Conservation (phyloP, 169 alveolate genomes). For the Plasmodium coatneyi region DNA sequence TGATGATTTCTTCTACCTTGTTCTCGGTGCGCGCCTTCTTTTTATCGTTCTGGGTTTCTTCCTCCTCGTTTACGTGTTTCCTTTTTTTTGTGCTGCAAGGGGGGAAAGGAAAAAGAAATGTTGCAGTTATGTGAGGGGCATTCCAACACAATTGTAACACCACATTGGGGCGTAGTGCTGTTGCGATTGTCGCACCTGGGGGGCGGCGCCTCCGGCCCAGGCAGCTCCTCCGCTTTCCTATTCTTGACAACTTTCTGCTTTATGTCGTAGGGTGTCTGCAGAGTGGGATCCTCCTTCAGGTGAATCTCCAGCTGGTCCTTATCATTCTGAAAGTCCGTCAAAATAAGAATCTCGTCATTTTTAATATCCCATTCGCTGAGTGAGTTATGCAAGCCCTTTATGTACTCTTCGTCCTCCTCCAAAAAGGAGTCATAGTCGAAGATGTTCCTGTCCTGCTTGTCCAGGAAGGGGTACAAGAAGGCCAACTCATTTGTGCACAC, state of each 20-base stretch:
- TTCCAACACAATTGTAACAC: neutral
- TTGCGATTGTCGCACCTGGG: neutral
- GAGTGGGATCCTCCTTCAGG: conserved; percentile 47
- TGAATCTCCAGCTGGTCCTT: conserved; percentile 63
- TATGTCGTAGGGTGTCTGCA: conserved; percentile 17
- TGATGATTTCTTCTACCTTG: conserved; percentile 40
- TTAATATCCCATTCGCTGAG: conserved; percentile 45
- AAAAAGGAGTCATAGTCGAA: conserved; percentile 62
- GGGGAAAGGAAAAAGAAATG: neutral
- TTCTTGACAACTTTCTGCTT: conserved; percentile 25
- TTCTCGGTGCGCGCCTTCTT: neutral
- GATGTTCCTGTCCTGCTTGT: conserved; percentile 65
- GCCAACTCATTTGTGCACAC: conserved; percentile 60
- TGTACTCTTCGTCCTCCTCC: conserved; percentile 56
- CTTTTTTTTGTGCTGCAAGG: conserved; percentile 40
- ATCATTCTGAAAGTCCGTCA: conserved; percentile 65
- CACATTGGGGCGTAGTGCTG: neutral
- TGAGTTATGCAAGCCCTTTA: conserved; percentile 27
- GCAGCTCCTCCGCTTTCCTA: neutral
- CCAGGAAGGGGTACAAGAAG: conserved; percentile 57
- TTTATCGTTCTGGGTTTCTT: neutral
- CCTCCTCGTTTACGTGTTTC: conserved; percentile 13
- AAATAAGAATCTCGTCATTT: conserved; percentile 46
- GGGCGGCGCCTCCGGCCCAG: neutral
- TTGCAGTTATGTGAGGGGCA: neutral